Base-by-base conservation (phyloP, 495 filamentous ascomycete species). In the Penicillium arizonense region DNA sequence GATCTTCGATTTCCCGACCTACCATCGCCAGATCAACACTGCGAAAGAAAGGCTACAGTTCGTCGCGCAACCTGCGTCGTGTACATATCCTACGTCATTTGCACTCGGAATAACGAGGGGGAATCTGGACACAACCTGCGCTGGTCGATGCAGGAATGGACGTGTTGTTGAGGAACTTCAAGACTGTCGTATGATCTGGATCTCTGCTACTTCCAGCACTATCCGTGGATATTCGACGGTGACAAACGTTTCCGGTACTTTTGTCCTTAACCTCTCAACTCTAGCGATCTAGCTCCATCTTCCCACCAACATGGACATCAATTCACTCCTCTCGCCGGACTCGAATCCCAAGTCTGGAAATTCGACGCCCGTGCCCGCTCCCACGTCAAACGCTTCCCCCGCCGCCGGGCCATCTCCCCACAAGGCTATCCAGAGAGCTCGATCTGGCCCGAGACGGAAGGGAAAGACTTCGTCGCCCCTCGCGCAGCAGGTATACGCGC, bases 291-390 rank as follows among this genome's bases (percentile, higher is more conserved):
- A 30, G 37, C 38, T 32, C n/a, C 35, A 37, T 47, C 21, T 7
- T 30, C 5, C 32, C n/a, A 41, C 28, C 50, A 73, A 62, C 44
- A 89, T 89, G 86, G 84, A 89, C 61, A 89, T 89, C 75, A 85
- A 77, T 71, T 85, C 82, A 26, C 78, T 89, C 40, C 79, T 89
- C 55, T 88, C 86, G 53, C 83, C 86, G 67, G 83, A 88, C 48
- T 78, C 82, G 47, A 77, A 85, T 59, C 70, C 73, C 20, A 65
- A 76, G 58, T 64, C 62, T 60, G 74, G 74, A 55, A 69, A 58
- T 55, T 73, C 67, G 37, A 68, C 77, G 50, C 67, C 74, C 64
- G 55, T 68, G 62, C 56, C 62, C 53, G 56, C 62, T 57, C 55
- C 68, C 59, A 46, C 67, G n/a, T 63, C 74, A 24, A 53, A 54